Conservation (phyloP, 306 rosid species). For the Alnus glutinosa region DNA sequence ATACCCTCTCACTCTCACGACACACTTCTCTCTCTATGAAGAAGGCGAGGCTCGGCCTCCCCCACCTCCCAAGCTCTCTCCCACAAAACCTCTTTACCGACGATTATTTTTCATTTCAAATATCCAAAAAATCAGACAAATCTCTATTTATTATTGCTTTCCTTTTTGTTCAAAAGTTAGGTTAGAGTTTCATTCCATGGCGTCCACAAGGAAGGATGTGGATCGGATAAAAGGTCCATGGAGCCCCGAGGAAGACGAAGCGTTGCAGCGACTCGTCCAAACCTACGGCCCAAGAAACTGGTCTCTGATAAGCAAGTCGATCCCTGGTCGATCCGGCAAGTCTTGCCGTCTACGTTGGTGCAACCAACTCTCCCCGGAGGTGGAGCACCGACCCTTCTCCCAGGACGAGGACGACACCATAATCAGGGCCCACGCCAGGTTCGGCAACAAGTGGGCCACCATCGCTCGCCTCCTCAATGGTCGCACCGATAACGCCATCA, state of each 20-base stretch:
- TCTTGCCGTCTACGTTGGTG: slow-evolving; percentile 92
- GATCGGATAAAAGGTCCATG: slow-evolving; percentile 90
- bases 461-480: slow-evolving; percentile 75
- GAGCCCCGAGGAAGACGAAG: slow-evolving; percentile 85
- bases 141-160: neutral
- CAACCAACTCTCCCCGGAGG: slow-evolving; percentile 87
- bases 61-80: neutral
- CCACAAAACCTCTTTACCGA: neutral
- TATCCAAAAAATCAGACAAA: neutral
- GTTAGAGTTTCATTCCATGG: slow-evolving; percentile 29
- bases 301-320: slow-evolving; percentile 80
- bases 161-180: neutral
- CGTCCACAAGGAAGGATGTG: slow-evolving; percentile 37
- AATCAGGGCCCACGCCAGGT: slow-evolving; percentile 56
- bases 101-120: neutral
- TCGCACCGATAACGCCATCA: slow-evolving; percentile 87
- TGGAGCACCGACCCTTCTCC: slow-evolving; percentile 69
- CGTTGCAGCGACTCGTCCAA: slow-evolving; percentile 56
- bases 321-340: slow-evolving; percentile 81
- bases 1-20: slow-evolving; percentile 18
- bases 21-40: neutral
- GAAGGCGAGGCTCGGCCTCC: slow-evolving; percentile 46
- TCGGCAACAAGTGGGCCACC: slow-evolving; percentile 89
- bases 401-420: slow-evolving; percentile 67
- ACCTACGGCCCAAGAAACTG: slow-evolving; percentile 69